Base-by-base conservation (phyloP, 768 basidiomycete species). In the Pisolithus orientalis region DNA sequence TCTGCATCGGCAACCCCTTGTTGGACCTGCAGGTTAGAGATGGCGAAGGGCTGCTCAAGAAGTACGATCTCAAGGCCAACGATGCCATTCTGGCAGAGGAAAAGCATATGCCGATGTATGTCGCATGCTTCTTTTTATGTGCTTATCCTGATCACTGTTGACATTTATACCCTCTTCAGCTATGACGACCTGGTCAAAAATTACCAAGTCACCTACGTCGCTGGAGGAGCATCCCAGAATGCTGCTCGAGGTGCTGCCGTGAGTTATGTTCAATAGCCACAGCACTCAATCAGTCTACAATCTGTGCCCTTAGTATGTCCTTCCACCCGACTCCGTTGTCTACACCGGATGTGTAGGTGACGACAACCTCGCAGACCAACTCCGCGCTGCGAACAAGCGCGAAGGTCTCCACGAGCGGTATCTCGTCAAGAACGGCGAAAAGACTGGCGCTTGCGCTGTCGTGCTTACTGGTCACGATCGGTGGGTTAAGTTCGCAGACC, bases 361-460 rank as follows among this genome's bases (percentile, higher is more conserved):
- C 53, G 96, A 99, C 61, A 80, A 83, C n/a, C 82, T 97, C 39
- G 90, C 93, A 6, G 78, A 89, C 57, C 92, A 96, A 64, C 80
- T 98, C 59, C 84, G 85, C 57, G 79, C 74, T 9, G 95, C 94
- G 51, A 98, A 99, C 80, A 79, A 85, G 70, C 85, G 87, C 49
- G 96, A 97, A 72, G 93, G 92, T 11, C 80, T 99, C 53, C 74
- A 83, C 53, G 80, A 94, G 57, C 87, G 87, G 4, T 99, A 98
- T 71, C 86, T 84, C 61, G 91, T 98, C 62, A 85, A 86, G 68
- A 75, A 86, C 56, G 87, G 85, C 53, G 84, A 85, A 65, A 84
- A 90, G 71, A 98, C 96, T 6, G 96, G 96, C 52, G 94, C 96
- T 49, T 99, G 96, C 66, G 95, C 91, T 14, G 96, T 98, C 57